Evolutionary conservation across 352 stramenopile genomes (phyloP).

Genomic region (Plasmopara muralis): DNA sequence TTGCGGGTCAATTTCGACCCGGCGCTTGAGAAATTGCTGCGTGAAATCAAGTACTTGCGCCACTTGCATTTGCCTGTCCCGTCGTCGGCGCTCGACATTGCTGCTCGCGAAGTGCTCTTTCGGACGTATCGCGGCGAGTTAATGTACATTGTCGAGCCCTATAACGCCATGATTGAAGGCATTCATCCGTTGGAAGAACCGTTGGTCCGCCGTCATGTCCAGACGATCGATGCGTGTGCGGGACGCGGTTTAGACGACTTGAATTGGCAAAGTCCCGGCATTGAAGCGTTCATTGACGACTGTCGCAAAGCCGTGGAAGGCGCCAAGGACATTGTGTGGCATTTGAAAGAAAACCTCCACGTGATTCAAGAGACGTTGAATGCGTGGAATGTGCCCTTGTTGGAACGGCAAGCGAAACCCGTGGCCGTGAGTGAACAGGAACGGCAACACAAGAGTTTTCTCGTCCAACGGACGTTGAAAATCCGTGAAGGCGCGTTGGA

Average conservation of each 20-base stretch:
- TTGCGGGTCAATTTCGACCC: constrained; percentile 97
- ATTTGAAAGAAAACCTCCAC: constrained; percentile 96
- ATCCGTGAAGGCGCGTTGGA: constrained; percentile 94
- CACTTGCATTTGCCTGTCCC: constrained; percentile 93
- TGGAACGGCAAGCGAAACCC: constrained; percentile 94
- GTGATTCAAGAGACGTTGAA: constrained; percentile 91
- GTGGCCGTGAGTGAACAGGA: constrained; percentile 96
- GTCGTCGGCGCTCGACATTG: constrained; percentile 92
- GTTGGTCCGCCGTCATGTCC: constrained; percentile 91
- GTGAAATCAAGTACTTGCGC: constrained; percentile 98
- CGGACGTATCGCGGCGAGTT: constrained; percentile 94
- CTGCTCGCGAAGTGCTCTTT: constrained; percentile 93
- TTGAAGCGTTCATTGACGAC: constrained; percentile 93
- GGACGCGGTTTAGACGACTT: constrained; percentile 90
- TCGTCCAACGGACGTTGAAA: constrained; percentile 89
- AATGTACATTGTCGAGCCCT: constrained; percentile 96
- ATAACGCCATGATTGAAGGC: constrained; percentile 95
- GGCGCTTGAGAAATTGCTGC: constrained; percentile 92
- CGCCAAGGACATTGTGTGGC: constrained; percentile 92
- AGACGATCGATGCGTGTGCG: constrained; percentile 93
- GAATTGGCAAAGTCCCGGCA: constrained; percentile 93
- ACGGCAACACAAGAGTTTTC: constrained; percentile 90
- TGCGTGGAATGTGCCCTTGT: constrained; percentile 89
- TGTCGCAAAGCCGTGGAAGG: constrained; percentile 75
- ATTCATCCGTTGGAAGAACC: constrained; percentile 96